A percentile compares a stretch with the other conserved stretches of the same genome.
These are phyloP conservation scores for Pseudisothecium myosuroides DNA, from an alignment of 225 moss, liverwort and hornwort genomes.

Conservation along the genomic window DNA sequence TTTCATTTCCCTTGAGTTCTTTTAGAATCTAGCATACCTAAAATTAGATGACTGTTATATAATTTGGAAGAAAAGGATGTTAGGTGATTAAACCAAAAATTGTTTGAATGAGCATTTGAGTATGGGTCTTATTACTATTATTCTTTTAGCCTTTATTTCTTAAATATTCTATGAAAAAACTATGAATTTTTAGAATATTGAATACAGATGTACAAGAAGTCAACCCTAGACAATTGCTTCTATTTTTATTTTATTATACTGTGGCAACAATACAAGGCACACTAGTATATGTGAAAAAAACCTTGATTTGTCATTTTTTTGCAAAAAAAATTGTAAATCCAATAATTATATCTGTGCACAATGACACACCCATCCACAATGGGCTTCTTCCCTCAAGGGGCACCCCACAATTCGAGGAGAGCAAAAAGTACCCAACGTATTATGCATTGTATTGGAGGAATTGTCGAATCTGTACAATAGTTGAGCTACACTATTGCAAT, in stretches of 20 bases:
- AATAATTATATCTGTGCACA: background rate
- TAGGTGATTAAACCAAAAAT: background rate
- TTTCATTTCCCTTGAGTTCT: background rate
- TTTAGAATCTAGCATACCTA: background rate
- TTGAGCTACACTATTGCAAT: background rate
- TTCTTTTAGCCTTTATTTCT: background rate
- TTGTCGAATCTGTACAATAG: background rate
- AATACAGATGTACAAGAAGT: background rate
- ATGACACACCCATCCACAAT: background rate
- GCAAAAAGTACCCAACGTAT: background rate
- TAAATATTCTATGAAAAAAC: fast-evolving
- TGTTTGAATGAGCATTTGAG: background rate
- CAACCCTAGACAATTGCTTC: background rate
- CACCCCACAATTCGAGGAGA: background rate
- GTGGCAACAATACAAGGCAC: too few relatives aligned
- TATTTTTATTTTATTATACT: too few relatives aligned
- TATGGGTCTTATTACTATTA: fast-evolving
- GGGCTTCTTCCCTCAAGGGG: too few relatives aligned
- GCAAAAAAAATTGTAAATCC: background rate
- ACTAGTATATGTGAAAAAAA: background rate
- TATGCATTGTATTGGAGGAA: background rate
- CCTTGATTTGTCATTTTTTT: background rate
- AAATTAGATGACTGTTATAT: too few relatives aligned
- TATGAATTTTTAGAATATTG: background rate
- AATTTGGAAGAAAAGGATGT: background rate